These are phyloP conservation scores for Fusarium devonianum DNA, from an alignment of 2,329 filamentous ascomycete genomes.

Conservation along the genomic window DNA sequence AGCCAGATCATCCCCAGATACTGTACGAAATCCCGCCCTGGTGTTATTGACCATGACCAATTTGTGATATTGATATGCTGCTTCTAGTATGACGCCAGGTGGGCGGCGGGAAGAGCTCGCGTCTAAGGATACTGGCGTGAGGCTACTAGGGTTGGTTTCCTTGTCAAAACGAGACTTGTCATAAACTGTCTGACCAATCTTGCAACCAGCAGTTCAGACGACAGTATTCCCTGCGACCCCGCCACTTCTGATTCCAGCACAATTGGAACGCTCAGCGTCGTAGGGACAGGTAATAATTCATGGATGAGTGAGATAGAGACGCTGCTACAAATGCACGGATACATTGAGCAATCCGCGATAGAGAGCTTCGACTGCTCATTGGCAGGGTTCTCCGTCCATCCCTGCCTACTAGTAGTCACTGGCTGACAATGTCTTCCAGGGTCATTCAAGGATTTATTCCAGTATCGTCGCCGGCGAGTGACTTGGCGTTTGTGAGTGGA, in stretches of 20 bases:
- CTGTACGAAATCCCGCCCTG: conserved; percentile 28
- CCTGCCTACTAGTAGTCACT: too few species aligned
- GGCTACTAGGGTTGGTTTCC: too few species aligned
- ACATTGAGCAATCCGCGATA: conserved; percentile 20
- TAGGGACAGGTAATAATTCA: too few species aligned
- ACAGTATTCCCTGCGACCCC: too few species aligned
- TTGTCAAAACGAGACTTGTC: too few species aligned
- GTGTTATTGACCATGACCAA: conserved; percentile 21
- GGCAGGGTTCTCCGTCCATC: conserved; percentile 30
- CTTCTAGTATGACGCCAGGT: conserved; percentile 25
- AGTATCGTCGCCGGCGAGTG: conserved; percentile 24
- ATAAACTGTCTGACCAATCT: too few species aligned
- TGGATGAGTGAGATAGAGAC: conserved; percentile 18
- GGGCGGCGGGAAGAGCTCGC: too few species aligned
- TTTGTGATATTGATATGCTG: conserved; percentile 31
- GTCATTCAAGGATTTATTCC: conserved; percentile 24
- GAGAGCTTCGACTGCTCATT: conserved; percentile 36
- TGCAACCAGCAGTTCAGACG: too few species aligned
- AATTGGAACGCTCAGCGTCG: too few species aligned
- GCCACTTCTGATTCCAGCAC: too few species aligned
- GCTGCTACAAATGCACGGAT: conserved; percentile 26
- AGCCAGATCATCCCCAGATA: conserved; percentile 41
- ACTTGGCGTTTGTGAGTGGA: conserved; percentile 24
- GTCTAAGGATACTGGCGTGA: too few species aligned
- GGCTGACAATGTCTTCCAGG: conserved; percentile 26